Conservation (phyloP, 495 filamentous ascomycete genomes). For the Neurospora sp. region DNA sequence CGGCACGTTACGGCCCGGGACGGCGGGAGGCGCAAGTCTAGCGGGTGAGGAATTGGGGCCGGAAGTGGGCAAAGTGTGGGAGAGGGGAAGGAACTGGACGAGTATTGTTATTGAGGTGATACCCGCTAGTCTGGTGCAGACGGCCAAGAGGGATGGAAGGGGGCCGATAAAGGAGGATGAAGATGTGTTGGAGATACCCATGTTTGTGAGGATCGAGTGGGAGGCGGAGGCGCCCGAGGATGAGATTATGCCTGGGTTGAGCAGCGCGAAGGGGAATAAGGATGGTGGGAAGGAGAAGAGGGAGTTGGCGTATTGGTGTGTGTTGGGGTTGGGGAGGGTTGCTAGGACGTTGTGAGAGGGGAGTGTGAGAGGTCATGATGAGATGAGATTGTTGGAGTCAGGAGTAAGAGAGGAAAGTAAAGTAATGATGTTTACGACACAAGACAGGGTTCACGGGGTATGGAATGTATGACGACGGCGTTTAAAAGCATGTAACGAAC, state of each 20-base stretch:
- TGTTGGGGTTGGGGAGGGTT: constrained; percentile 78
- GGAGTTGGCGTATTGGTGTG: constrained; percentile 92
- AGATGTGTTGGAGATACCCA: constrained; percentile 87
- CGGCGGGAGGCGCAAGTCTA: constrained; percentile 27
- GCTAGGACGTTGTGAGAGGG: neutral
- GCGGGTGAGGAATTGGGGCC: constrained; percentile 35
- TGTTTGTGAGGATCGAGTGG: constrained; percentile 89
- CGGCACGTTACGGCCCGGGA: constrained; percentile 13
- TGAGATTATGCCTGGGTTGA: constrained; percentile 35
- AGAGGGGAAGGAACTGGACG: constrained; percentile 89
- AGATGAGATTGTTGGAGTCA: neutral
- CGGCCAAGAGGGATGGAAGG: constrained; percentile 17
- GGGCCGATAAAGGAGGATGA: constrained; percentile 56
- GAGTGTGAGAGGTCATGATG: neutral
- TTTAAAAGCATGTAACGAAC: neutral
- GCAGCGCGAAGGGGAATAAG: constrained; percentile 20
- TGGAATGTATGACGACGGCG: neutral
- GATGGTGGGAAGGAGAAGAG: constrained; percentile 36
- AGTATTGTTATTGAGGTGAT: constrained; percentile 85
- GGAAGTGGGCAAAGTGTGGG: constrained; percentile 92
- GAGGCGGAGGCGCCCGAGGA: constrained; percentile 68
- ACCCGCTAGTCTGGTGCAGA: constrained; percentile 43
- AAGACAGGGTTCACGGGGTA: neutral
- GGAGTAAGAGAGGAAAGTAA: neutral
- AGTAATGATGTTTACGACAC: neutral